Percentiles rank a stretch among this genome's conserved stretches.
phyloP scores from a whole-genome alignment of 1,139 yeast species.

The Trichomonascaceae sp. region DNA sequence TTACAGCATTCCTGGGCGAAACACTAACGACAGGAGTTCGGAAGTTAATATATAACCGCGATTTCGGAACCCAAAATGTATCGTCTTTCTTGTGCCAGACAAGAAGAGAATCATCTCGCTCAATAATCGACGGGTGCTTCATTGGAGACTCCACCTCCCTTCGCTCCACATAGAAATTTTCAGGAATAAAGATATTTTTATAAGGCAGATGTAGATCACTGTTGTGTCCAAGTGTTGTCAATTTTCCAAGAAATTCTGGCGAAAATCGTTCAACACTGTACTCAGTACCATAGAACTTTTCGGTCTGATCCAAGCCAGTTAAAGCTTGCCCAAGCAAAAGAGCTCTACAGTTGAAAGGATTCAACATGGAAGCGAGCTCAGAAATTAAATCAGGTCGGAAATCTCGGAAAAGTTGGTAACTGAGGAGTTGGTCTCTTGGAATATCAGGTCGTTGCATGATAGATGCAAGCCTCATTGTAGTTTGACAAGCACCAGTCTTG shows the following conservation, averaged over 20 bases:
- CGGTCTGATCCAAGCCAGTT: slow-evolving; percentile 41
- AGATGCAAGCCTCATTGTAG: slow-evolving; percentile 49
- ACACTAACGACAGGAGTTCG: slow-evolving; percentile 56
- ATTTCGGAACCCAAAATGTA: slow-evolving; percentile 83
- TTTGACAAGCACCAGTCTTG: slow-evolving; percentile 55
- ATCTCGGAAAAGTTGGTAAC: slow-evolving; percentile 51
- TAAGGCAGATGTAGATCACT: slow-evolving; percentile 54
- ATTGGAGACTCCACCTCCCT: slow-evolving; percentile 35
- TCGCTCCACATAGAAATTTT: slow-evolving; percentile 57
- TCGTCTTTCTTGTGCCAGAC: slow-evolving; percentile 93
- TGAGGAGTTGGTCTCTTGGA: slow-evolving; percentile 59
- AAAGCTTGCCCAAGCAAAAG: slow-evolving; percentile 41
- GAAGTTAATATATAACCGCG: slow-evolving; percentile 57
- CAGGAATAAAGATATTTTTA: slow-evolving; percentile 74
- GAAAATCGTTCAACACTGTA: slow-evolving; percentile 46
- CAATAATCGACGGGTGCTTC: slow-evolving; percentile 45
- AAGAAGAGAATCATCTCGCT: slow-evolving; percentile 38
- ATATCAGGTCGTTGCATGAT: slow-evolving; percentile 45
- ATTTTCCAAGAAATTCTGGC: slow-evolving; percentile 36
- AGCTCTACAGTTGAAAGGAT: slow-evolving; percentile 55
- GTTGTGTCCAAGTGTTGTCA: slow-evolving; percentile 33
- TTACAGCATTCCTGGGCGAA: slow-evolving; percentile 51
- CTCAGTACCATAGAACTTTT: slow-evolving; percentile 89
- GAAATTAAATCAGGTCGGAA: slow-evolving; percentile 52
- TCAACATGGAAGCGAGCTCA: slow-evolving; percentile 47